These are phyloP conservation scores for Neurospora sp. DNA, from an alignment of 495 filamentous ascomycete species.

Conservation along the genomic window DNA sequence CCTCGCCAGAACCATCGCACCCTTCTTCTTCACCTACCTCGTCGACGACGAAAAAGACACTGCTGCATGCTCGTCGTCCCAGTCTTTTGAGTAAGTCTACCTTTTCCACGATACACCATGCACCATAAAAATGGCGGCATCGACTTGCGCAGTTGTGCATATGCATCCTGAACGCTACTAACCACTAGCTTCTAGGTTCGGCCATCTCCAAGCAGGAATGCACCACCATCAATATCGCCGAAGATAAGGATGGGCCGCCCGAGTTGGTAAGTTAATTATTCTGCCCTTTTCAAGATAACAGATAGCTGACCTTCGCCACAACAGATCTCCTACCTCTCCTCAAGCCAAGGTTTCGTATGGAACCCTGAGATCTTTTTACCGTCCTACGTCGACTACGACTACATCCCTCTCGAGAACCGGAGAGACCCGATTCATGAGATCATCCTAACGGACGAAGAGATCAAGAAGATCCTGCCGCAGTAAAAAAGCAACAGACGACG, in stretches of 20 bases:
- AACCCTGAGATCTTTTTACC: constrained; percentile 56
- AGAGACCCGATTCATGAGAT: constrained; percentile 62
- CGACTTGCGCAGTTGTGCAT: neutral
- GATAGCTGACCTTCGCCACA: constrained; percentile 4
- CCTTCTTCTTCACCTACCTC: constrained; percentile 19
- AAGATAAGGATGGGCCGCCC: constrained; percentile 49
- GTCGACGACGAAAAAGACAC: constrained; percentile 29
- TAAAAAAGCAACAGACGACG: constrained; percentile 7
- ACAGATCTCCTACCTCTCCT: constrained; percentile 59
- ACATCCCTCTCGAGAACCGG: constrained; percentile 50
- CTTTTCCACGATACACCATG: neutral
- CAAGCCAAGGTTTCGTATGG: constrained; percentile 62
- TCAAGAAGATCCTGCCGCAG: constrained; percentile 45
- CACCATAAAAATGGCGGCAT: neutral
- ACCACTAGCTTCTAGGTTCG: constrained; percentile 36
- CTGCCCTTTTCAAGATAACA: neutral
- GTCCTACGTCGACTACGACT: constrained; percentile 46
- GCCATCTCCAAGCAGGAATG: constrained; percentile 55
- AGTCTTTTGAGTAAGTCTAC: constrained; percentile 43
- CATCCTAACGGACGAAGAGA: constrained; percentile 51
- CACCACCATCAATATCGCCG: constrained; percentile 57
- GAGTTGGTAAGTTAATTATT: constrained; percentile 42
- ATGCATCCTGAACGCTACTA: constrained; percentile 1
- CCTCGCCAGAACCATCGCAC: constrained; percentile 31
- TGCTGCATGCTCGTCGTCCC: constrained; percentile 39